Percentiles rank a stretch among this genome's conserved stretches.
Evolutionary conservation across 768 basidiomycete species (phyloP).

Genomic region (Suillus occidentalis): DNA sequence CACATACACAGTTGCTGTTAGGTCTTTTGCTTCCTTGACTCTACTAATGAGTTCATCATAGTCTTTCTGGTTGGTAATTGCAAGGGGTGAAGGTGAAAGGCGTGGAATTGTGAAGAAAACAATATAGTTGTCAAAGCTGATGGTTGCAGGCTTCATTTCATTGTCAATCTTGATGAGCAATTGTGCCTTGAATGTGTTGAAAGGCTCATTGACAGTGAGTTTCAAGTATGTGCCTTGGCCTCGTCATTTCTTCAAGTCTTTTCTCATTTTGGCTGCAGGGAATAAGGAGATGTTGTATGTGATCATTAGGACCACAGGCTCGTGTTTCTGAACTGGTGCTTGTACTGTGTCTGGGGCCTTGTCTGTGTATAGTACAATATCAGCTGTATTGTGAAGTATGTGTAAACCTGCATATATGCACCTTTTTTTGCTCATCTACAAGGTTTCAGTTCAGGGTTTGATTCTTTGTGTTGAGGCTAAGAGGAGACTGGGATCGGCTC

Average conservation of each 20-base stretch:
- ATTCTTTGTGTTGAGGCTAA: no score
- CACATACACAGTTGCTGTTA: background rate
- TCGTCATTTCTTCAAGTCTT: slow-evolving; percentile 6
- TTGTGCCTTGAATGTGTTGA: slow-evolving; percentile 4
- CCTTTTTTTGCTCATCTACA: slow-evolving; percentile 3
- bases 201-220: background rate
- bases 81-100: background rate
- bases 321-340: background rate
- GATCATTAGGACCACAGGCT: background rate
- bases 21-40: slow-evolving; percentile 2
- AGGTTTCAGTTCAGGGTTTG: no score
- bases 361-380: background rate
- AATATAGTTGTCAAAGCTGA: slow-evolving; percentile 2
- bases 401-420: slow-evolving; percentile 7
- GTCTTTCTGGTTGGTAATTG: background rate
- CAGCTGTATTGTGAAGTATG: background rate
- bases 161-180: background rate
- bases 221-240: background rate
- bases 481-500: no score
- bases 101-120: slow-evolving; percentile 1
- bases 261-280: background rate
- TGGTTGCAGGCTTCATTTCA: background rate
- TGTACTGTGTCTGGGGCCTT: background rate
- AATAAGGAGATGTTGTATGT: slow-evolving; percentile 4
- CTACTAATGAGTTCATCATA: background rate